Conservation (phyloP, 176 grass and related monocot genomes). For the Dactylis glomerata region DNA sequence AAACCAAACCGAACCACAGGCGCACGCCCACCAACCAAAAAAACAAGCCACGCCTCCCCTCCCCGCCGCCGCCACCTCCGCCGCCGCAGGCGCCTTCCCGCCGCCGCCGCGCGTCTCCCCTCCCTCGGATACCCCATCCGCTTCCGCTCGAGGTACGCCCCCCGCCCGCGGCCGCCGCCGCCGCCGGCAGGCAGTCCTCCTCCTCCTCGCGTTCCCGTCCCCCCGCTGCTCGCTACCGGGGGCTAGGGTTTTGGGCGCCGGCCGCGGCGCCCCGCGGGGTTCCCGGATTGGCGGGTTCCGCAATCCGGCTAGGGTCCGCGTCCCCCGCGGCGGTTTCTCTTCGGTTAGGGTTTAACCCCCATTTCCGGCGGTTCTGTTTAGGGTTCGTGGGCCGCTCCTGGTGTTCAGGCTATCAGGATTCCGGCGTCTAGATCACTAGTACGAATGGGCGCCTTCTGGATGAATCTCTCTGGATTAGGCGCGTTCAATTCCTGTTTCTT, state of each 20-base stretch:
- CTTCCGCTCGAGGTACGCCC: conserved; percentile 19
- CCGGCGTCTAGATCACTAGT: background rate
- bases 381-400: background rate
- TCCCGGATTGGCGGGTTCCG: background rate
- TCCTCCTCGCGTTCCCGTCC: background rate
- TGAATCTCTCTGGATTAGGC: background rate
- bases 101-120: background rate
- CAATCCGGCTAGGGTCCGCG: background rate
- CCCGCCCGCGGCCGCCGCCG: background rate
- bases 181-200: background rate
- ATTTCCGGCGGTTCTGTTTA: background rate
- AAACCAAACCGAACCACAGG: conserved; percentile 12
- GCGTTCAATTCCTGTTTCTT: background rate
- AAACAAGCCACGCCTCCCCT: background rate
- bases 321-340: background rate
- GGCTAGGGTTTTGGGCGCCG: conserved; percentile 32
- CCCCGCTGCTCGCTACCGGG: background rate
- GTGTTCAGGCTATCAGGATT: background rate
- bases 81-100: background rate
- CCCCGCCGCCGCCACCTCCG: conserved; percentile 18
- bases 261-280: background rate
- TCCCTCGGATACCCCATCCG: background rate
- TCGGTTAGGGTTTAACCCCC: conserved; percentile 28
- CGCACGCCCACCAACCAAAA: conserved; percentile 44
- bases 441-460: background rate